Conservation (phyloP, 495 filamentous ascomycete genomes). For the Eremomyces bilateralis region DNA sequence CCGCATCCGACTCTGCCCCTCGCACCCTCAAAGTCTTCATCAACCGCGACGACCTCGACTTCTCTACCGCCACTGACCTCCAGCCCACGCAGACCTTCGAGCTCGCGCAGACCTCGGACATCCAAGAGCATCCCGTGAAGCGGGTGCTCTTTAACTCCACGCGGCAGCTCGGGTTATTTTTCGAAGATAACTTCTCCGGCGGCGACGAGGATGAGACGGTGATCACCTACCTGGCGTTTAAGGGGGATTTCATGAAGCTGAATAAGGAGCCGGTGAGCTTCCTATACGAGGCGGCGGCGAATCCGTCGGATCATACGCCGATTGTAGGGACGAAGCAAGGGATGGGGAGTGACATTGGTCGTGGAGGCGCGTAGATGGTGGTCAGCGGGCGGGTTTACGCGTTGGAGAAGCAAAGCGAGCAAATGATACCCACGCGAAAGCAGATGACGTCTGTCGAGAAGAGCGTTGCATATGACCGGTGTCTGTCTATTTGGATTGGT, state of each 20-base stretch:
- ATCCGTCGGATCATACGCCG: conserved; percentile 57
- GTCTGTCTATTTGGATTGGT: too few relatives aligned
- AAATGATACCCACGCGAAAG: too few relatives aligned
- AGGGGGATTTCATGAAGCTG: conserved; percentile 73
- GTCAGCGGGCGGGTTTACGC: too few relatives aligned
- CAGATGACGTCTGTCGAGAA: too few relatives aligned
- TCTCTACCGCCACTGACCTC: conserved; percentile 45
- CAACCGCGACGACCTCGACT: conserved; percentile 77
- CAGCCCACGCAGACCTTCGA: conserved; percentile 55
- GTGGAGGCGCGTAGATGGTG: conserved; percentile 9
- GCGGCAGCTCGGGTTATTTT: conserved; percentile 56
- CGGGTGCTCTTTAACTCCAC: conserved; percentile 75
- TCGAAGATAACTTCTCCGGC: conserved; percentile 44
- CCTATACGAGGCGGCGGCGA: conserved; percentile 82
- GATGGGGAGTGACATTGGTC: conserved; percentile 26
- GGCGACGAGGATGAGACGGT: conserved; percentile 54
- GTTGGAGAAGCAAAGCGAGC: too few relatives aligned
- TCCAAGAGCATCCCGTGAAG: conserved; percentile 70
- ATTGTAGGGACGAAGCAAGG: conserved; percentile 19
- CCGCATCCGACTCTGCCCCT: conserved; percentile 47
- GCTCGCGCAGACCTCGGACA: conserved; percentile 53
- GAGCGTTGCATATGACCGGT: too few relatives aligned
- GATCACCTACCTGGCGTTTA: conserved; percentile 72
- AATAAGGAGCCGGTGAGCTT: conserved; percentile 67
- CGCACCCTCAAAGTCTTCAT: conserved; percentile 61